Percentiles rank a stretch among this genome's conserved stretches.
These are phyloP conservation scores for bread wheat (Triticum aestivum) DNA, from an alignment of 176 grass and related monocot species.

Conservation along the genomic window IWGSC_CS_RefSeq_v2.1 NC_057801.1:501510244-501510743, in stretches of 20 bases:
- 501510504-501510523: slow-evolving; percentile 15
- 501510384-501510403: neutral
- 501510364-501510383: neutral
- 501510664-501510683: neutral
- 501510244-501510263: no score
- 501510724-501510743: neutral
- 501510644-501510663: slow-evolving; percentile 37
- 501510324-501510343: no score
- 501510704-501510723: neutral
- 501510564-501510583: neutral
- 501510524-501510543: neutral
- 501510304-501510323: no score
- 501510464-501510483: slow-evolving; percentile 27
- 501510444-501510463: slow-evolving; percentile 13
- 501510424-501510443: neutral
- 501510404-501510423: neutral
- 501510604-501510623: neutral
- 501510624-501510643: slow-evolving; percentile 14
- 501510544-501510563: neutral
- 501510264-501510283: no score
- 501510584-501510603: neutral
- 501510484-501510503: neutral
- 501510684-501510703: neutral
- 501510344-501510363: no score
- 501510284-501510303: no score